A percentile compares a stretch with the other conserved stretches of the same genome.
Conservation (phyloP, 2,329 filamentous ascomycete species). For the Fusarium abutilonis region DNA sequence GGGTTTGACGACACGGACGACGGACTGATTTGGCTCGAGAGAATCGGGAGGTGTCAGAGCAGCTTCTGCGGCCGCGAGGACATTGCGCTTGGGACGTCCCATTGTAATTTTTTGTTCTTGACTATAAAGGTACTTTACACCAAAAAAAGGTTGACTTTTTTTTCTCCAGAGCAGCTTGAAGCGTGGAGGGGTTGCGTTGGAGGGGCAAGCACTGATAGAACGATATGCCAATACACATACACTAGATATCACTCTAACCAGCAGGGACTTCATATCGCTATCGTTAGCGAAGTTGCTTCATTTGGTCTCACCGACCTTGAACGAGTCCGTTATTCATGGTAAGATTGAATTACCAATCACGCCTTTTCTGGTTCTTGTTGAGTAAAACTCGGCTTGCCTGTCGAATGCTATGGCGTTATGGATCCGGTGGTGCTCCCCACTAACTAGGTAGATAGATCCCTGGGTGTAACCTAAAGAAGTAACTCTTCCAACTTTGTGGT, state of each 20-base stretch:
- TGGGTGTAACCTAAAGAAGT: constrained; percentile 6
- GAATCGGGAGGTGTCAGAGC: constrained; percentile 66
- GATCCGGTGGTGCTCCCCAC: not conserved
- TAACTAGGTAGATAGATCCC: not conserved
- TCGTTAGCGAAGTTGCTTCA: constrained; percentile 20
- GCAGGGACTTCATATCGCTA: too few relatives aligned
- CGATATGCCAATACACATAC: constrained; percentile 20
- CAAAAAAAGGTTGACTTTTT: constrained; percentile 17
- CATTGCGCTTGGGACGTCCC: constrained; percentile 70
- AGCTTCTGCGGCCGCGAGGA: constrained; percentile 81
- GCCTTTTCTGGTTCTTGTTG: not conserved
- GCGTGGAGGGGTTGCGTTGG: constrained; percentile 32
- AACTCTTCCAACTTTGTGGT: constrained; percentile 1
- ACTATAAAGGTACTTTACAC: not conserved
- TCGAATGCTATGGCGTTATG: not conserved
- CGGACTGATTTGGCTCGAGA: constrained; percentile 69
- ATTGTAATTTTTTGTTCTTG: constrained; percentile 33
- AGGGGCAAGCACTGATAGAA: constrained; percentile 34
- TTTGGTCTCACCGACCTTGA: constrained; percentile 15
- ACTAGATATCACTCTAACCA: constrained; percentile 20
- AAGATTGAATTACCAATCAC: not conserved
- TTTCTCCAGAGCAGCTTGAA: constrained; percentile 6
- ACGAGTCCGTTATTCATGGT: not conserved
- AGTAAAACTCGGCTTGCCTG: not conserved
- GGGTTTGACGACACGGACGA: constrained; percentile 82